Evolutionary conservation across 2,329 filamentous ascomycete genomes (phyloP).

Genomic region (Sporothrix pallida): DNA sequence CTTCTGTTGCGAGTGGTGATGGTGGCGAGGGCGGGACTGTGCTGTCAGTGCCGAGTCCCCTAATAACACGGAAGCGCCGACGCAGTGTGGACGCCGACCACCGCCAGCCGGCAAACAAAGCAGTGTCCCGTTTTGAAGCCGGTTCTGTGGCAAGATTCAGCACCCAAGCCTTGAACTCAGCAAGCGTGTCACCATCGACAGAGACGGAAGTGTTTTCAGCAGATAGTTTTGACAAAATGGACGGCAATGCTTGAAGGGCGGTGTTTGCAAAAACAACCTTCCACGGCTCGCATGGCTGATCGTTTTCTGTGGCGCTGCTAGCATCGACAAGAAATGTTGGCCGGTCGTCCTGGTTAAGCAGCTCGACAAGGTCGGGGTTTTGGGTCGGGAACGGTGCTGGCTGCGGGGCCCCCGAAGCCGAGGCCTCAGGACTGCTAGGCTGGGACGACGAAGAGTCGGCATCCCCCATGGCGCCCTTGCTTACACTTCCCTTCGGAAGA

Average conservation of each 20-base stretch:
- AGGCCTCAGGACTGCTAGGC: conserved; percentile 14
- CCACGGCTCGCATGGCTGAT: conserved; percentile 58
- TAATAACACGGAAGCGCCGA: conserved; percentile 71
- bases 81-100: conserved; percentile 76
- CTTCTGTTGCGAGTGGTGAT: conserved; percentile 48
- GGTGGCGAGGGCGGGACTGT: conserved; percentile 44
- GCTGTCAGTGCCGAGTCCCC: conserved; percentile 50
- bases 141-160: conserved; percentile 52
- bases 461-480: conserved; percentile 35
- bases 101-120: conserved; percentile 65
- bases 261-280: conserved; percentile 72
- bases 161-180: conserved; percentile 73
- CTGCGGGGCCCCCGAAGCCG: background rate
- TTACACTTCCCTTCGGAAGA: conserved; percentile 60
- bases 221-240: conserved; percentile 58
- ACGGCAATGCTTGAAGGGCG: conserved; percentile 64
- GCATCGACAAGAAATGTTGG: conserved; percentile 79
- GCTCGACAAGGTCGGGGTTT: conserved; percentile 70
- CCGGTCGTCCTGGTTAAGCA: conserved; percentile 76
- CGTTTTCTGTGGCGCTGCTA: conserved; percentile 59
- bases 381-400: conserved; percentile 62
- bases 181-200: conserved; percentile 56
- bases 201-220: background rate
- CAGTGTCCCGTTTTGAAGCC: background rate
- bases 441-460: conserved; percentile 2